Conservation (phyloP, 2,329 filamentous ascomycete genomes). For the Neonectria sp. region DNA sequence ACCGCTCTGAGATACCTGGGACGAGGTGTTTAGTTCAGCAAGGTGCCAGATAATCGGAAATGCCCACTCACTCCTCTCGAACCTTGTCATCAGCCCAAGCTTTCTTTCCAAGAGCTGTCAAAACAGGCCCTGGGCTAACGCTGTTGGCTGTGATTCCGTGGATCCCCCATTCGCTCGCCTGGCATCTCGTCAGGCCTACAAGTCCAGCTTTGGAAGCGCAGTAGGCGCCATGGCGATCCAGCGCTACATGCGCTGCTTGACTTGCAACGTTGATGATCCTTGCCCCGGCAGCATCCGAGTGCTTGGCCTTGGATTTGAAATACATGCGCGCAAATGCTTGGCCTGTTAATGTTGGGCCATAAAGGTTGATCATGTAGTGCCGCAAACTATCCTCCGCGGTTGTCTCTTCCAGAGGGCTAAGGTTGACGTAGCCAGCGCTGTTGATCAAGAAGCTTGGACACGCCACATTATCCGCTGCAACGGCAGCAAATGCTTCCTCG, state of each 20-base stretch:
- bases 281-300: neutral
- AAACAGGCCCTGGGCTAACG: conserved; percentile 17
- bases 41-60: neutral
- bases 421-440: conserved; percentile 20
- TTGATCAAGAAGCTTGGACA: conserved; percentile 17
- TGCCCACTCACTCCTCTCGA: conserved; percentile 15
- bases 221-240: conserved; percentile 18
- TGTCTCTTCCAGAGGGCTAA: conserved; percentile 11
- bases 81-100: conserved; percentile 22
- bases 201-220: conserved; percentile 22
- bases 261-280: conserved; percentile 21
- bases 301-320: neutral
- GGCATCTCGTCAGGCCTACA: conserved; percentile 10
- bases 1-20: conserved; percentile 16
- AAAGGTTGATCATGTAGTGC: conserved; percentile 23
- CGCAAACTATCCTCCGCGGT: conserved; percentile 12
- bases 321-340: conserved; percentile 19
- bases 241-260: conserved; percentile 17
- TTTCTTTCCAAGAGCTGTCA: conserved; percentile 18
- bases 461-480: conserved; percentile 12
- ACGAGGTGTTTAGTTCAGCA: neutral
- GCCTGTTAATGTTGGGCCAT: conserved; percentile 16
- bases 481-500: conserved; percentile 14
- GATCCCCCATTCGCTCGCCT: conserved; percentile 18
- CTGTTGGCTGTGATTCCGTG: conserved; percentile 16